Evolutionary conservation across 495 filamentous ascomycete genomes (phyloP).

Genomic region (Talaromyces ruber): DNA sequence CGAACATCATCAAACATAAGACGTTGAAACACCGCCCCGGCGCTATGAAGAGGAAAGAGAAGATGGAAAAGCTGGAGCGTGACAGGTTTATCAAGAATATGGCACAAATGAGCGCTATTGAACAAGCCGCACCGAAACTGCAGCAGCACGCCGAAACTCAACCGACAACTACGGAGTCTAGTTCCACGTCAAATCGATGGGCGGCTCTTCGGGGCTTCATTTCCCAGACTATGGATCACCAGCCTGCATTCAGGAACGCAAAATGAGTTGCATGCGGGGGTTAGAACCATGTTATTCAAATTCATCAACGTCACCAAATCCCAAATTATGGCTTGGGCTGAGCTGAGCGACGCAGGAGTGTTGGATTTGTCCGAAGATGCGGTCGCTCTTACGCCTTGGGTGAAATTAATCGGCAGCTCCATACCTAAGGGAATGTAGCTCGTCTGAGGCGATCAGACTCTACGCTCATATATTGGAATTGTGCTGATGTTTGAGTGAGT

Average conservation of each 20-base stretch:
- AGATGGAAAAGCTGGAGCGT: constrained; percentile 66
- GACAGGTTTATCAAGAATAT: constrained; percentile 76
- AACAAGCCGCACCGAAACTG: constrained; percentile 5
- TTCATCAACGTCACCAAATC: neutral
- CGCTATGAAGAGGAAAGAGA: constrained; percentile 74
- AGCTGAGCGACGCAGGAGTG: neutral
- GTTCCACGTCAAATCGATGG: constrained; percentile 51
- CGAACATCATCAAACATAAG: constrained; percentile 53
- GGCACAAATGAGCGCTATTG: constrained; percentile 45
- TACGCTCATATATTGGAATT: neutral
- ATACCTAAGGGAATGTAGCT: too few relatives aligned
- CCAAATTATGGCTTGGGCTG: neutral
- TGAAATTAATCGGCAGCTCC: too few relatives aligned
- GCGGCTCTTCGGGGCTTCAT: constrained; percentile 62
- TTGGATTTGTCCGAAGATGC: neutral
- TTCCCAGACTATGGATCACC: constrained; percentile 65
- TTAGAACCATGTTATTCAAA: neutral
- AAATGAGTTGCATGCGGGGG: constrained; percentile 15
- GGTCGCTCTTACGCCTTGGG: neutral
- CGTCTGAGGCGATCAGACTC: too few relatives aligned
- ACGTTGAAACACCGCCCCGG: constrained; percentile 66
- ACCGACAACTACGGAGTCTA: constrained; percentile 11
- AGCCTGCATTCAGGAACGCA: constrained; percentile 48
- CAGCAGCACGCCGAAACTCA: constrained; percentile 11
- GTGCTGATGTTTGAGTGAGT: neutral